Evolutionary conservation across 768 basidiomycete genomes (phyloP).

Genomic region (Suillus paluster): DNA sequence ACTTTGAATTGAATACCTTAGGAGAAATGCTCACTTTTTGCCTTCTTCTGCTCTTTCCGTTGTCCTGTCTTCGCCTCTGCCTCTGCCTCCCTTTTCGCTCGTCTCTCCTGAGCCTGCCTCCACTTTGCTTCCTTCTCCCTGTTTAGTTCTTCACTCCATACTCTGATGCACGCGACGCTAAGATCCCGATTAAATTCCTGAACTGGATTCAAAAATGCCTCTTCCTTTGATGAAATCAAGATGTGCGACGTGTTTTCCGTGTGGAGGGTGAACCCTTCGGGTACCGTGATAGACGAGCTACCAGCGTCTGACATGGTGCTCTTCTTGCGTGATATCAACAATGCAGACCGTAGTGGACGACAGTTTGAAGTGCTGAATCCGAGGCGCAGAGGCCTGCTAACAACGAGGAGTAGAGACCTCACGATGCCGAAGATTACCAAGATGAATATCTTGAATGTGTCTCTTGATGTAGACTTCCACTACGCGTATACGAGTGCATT

Average conservation of each 20-base stretch:
- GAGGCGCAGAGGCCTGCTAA: constrained; percentile 36
- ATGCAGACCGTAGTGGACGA: not conserved
- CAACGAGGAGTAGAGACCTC: constrained; percentile 21
- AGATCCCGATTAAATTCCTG: constrained; percentile 98
- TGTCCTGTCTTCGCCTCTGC: not conserved
- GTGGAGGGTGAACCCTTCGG: constrained; percentile 78
- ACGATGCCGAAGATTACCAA: constrained; percentile 16
- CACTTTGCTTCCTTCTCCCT: constrained; percentile 66
- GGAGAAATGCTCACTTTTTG: constrained; percentile 44
- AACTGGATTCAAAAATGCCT: constrained; percentile 95
- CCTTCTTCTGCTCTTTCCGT: constrained; percentile 45
- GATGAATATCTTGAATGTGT: constrained; percentile 6
- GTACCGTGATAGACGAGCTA: constrained; percentile 46
- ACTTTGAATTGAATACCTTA: constrained; percentile 1
- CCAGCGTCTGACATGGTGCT: constrained; percentile 3
- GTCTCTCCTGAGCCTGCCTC: constrained; percentile 55
- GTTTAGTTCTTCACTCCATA: constrained; percentile 81
- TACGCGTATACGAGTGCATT: too few species aligned
- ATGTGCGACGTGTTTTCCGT: constrained; percentile 84
- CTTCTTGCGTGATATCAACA: not conserved
- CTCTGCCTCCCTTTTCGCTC: constrained; percentile 35
- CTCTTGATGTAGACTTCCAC: not conserved
- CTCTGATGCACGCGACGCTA: constrained; percentile 87
- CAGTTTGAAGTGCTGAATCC: constrained; percentile 6
- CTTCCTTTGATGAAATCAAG: constrained; percentile 68